These are phyloP conservation scores for Carex myosuroides DNA, from an alignment of 176 grass and related monocot genomes.

Conservation along the genomic window DNA sequence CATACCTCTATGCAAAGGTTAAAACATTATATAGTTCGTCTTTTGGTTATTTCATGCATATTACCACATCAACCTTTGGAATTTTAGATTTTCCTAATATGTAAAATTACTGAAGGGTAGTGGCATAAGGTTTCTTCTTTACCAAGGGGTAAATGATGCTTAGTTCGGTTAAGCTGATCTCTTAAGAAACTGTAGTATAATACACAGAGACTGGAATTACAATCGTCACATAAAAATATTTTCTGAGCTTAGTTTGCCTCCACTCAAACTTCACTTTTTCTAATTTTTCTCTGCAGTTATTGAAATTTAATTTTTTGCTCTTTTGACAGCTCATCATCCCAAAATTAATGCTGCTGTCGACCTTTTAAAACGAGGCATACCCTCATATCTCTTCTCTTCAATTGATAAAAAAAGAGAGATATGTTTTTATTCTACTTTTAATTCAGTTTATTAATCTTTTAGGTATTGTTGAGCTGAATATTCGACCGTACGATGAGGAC, in stretches of 20 bases:
- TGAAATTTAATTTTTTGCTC: constrained; percentile 14
- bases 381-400: constrained; percentile 14
- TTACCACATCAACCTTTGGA: neutral
- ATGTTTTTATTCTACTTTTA: neutral
- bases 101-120: neutral
- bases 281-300: constrained; percentile 6
- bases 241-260: neutral
- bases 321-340: constrained; percentile 80
- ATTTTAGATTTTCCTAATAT: constrained; percentile 1
- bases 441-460: constrained; percentile 23
- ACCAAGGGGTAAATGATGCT: neutral
- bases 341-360: constrained; percentile 80
- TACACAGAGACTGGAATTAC: neutral
- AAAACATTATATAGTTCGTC: neutral
- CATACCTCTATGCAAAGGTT: constrained; percentile 89
- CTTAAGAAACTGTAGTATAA: neutral
- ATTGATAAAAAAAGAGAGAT: neutral
- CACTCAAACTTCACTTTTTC: neutral
- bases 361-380: constrained; percentile 66
- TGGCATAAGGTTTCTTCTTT: neutral
- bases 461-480: constrained; percentile 87
- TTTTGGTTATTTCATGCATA: constrained; percentile 1
- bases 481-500: constrained; percentile 80
- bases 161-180: neutral
- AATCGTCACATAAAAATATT: neutral